phyloP scores from a whole-genome alignment of 106 monocot species.

The Alisma plantagoaquatica region DNA sequence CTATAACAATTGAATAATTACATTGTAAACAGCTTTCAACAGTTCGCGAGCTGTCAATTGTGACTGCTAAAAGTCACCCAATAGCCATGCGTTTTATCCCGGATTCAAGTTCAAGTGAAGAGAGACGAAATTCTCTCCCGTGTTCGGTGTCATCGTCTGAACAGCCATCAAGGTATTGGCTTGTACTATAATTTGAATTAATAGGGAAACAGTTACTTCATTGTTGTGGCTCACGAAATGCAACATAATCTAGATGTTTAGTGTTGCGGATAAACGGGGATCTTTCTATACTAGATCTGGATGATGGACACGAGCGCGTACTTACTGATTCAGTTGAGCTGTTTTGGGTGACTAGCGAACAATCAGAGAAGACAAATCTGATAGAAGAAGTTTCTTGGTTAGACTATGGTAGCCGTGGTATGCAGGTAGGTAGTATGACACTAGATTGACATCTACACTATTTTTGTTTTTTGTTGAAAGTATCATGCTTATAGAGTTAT shows the following conservation, averaged over 20 bases:
- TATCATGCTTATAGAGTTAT: neutral
- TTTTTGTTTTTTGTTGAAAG: too few relatives aligned
- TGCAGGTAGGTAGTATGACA: constrained; percentile 79
- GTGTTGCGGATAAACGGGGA: constrained; percentile 91
- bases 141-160: constrained; percentile 24
- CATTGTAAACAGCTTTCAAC: constrained; percentile 94
- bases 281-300: constrained; percentile 94
- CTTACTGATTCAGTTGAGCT: constrained; percentile 83
- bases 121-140: constrained; percentile 3
- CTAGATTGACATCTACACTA: too few relatives aligned
- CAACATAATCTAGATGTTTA: constrained; percentile 83
- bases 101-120: constrained; percentile 32
- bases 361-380: constrained; percentile 84
- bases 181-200: neutral
- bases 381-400: constrained; percentile 98
- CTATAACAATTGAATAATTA: constrained; percentile 12
- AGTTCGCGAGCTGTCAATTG: constrained; percentile 94
- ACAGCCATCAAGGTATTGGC: constrained; percentile 74
- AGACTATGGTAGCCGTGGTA: constrained; percentile 93
- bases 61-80: constrained; percentile 94
- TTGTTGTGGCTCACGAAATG: too few relatives aligned
- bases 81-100: constrained; percentile 90
- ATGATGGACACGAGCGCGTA: constrained; percentile 90
- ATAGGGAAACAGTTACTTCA: too few relatives aligned
- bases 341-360: constrained; percentile 93